These are phyloP conservation scores for Alternaria triticimaculans DNA, from an alignment of 2,329 filamentous ascomycete species.

Conservation along the genomic window DNA sequence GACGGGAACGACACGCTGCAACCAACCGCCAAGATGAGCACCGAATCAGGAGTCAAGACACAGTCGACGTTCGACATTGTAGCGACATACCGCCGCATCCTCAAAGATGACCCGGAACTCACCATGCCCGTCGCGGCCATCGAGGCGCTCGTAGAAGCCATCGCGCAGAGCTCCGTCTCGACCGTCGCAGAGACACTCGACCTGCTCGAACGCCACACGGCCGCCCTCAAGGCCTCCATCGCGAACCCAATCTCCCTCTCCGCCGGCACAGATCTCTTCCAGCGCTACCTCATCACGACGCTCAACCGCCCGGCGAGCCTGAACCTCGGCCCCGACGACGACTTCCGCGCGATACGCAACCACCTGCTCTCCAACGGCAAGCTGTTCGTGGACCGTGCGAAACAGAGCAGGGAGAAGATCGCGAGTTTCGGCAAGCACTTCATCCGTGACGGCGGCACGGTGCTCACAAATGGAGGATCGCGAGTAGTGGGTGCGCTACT, in stretches of 20 bases:
- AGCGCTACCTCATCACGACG: conserved; percentile 85
- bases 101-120: conserved; percentile 76
- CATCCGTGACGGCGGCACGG: conserved; percentile 76
- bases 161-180: conserved; percentile 77
- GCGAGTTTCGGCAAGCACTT: conserved; percentile 80
- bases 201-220: conserved; percentile 77
- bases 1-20: not conserved
- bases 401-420: conserved; percentile 83
- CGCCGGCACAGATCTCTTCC: conserved; percentile 94
- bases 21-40: conserved; percentile 32
- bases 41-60: conserved; percentile 21
- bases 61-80: conserved; percentile 61
- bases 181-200: conserved; percentile 96
- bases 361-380: conserved; percentile 86
- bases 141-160: conserved; percentile 85
- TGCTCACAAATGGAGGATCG: conserved; percentile 91
- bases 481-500: conserved; percentile 82
- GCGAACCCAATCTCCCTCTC: conserved; percentile 90
- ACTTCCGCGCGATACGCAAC: conserved; percentile 82
- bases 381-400: conserved; percentile 85
- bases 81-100: conserved; percentile 68
- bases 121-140: conserved; percentile 97
- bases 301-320: conserved; percentile 60
- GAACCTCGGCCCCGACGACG: conserved; percentile 59
- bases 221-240: conserved; percentile 77